Conservation (phyloP, 1,284 basidiomycete genomes). For the Amylostereum chailletii region DNA sequence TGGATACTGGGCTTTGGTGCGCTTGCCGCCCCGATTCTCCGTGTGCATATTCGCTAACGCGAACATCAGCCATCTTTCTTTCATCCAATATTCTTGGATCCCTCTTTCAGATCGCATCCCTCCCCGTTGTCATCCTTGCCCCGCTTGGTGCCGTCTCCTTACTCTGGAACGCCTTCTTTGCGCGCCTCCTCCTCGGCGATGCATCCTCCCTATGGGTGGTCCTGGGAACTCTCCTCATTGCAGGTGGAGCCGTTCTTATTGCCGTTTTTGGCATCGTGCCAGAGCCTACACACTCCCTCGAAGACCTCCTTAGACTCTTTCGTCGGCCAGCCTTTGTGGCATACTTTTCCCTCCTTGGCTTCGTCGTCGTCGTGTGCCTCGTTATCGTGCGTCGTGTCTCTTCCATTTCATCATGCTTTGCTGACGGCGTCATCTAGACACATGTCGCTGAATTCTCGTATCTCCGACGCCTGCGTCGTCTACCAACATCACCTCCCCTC, state of each 20-base stretch:
- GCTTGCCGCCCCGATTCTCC: conserved; percentile 11
- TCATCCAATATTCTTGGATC: conserved; percentile 90
- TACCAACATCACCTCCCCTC: conserved; percentile 21
- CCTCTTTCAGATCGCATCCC: conserved; percentile 88
- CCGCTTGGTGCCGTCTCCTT: conserved; percentile 90
- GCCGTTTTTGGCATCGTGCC: conserved; percentile 89
- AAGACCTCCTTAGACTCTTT: conserved; percentile 80
- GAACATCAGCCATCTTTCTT: conserved; percentile 55
- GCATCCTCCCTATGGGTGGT: conserved; percentile 82
- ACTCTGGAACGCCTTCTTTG: conserved; percentile 93
- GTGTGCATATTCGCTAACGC: neutral
- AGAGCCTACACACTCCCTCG: conserved; percentile 84
- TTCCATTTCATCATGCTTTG: neutral
- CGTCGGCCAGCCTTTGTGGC: conserved; percentile 71
- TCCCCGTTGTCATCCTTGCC: conserved; percentile 88
- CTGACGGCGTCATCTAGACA: conserved; percentile 29
- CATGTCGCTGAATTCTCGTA: conserved; percentile 47
- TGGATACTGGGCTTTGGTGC: conserved; percentile 79
- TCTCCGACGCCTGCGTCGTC: conserved; percentile 22
- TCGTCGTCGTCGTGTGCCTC: conserved; percentile 54
- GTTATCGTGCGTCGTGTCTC: conserved; percentile 42
- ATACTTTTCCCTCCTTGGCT: conserved; percentile 73
- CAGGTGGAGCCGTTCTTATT: conserved; percentile 83
- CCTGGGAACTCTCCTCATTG: conserved; percentile 81
- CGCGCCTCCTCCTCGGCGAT: conserved; percentile 79